phyloP scores from a whole-genome alignment of 2,329 filamentous ascomycete genomes.

The Cladophialophora exuberans region DNA sequence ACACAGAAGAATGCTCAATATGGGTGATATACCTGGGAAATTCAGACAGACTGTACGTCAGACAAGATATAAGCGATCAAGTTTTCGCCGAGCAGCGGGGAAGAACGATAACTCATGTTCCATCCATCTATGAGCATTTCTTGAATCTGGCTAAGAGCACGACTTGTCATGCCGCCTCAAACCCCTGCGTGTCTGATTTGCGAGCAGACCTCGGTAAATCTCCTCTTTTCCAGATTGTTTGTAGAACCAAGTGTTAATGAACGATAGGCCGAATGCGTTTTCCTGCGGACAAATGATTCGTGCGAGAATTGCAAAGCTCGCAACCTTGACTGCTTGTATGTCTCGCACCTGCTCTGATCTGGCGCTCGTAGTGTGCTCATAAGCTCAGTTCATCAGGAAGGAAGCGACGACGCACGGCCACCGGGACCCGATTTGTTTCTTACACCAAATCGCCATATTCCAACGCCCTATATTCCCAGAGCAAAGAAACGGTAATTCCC shows the following conservation, averaged over 20 bases:
- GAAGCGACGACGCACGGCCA: slow-evolving; percentile 5
- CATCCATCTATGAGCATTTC: background rate
- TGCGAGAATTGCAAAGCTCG: slow-evolving; percentile 7
- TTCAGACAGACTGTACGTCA: background rate
- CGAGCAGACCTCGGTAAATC: slow-evolving; percentile 2
- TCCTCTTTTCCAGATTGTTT: background rate
- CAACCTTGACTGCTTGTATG: slow-evolving; percentile 7
- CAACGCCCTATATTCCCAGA: background rate
- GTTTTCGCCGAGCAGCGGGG: slow-evolving; percentile 2
- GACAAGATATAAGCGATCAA: background rate
- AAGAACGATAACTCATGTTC: background rate
- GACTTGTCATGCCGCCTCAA: slow-evolving; percentile 4
- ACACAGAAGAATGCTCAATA: background rate
- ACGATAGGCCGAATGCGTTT: slow-evolving; percentile 5
- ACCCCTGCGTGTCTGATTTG: slow-evolving; percentile 3
- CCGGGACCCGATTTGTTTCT: background rate
- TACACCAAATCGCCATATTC: slow-evolving; percentile 4
- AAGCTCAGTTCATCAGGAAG: slow-evolving; percentile 4
- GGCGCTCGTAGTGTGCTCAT: background rate
- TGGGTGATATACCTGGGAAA: background rate
- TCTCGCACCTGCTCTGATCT: background rate
- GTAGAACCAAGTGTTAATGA: background rate
- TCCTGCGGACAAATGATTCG: slow-evolving; percentile 4
- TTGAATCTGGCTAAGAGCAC: background rate
- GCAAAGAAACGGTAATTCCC: background rate